A percentile compares a stretch with the other conserved stretches of the same genome.
phyloP scores from a whole-genome alignment of 1,139 yeast species.

The Geotrichum restrictum region DNA sequence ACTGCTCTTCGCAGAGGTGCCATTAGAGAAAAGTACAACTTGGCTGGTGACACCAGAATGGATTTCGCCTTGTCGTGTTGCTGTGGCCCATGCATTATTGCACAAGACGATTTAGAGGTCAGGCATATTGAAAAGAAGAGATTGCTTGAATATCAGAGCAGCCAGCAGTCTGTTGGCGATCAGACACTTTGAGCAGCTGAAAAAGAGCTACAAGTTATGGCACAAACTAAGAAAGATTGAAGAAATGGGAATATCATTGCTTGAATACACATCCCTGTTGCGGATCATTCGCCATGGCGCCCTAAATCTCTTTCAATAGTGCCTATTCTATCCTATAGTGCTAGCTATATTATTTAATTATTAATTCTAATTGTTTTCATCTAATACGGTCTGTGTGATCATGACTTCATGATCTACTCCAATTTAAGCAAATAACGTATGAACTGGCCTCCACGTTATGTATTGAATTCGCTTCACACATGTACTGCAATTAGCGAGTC shows the following conservation, averaged over 20 bases:
- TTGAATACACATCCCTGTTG: neutral
- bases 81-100: constrained; percentile 4
- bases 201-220: no score
- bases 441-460: no score
- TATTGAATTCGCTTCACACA: no score
- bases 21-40: constrained; percentile 4
- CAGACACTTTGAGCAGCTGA: neutral
- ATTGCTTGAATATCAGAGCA: constrained; percentile 1
- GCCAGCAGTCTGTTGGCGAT: constrained; percentile 3
- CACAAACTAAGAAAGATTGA: neutral
- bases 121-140: constrained; percentile 1
- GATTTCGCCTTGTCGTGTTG: constrained; percentile 2
- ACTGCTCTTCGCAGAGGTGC: constrained; percentile 2
- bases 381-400: no score
- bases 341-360: no score
- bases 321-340: no score
- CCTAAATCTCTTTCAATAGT: neutral
- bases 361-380: no score
- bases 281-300: neutral
- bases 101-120: constrained; percentile 7
- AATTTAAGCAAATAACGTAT: no score
- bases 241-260: neutral
- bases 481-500: no score
- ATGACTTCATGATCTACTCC: no score
- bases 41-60: neutral